These are phyloP conservation scores for Erigeron canadensis DNA, from an alignment of 129 eudicot species.

Conservation along the genomic window DNA sequence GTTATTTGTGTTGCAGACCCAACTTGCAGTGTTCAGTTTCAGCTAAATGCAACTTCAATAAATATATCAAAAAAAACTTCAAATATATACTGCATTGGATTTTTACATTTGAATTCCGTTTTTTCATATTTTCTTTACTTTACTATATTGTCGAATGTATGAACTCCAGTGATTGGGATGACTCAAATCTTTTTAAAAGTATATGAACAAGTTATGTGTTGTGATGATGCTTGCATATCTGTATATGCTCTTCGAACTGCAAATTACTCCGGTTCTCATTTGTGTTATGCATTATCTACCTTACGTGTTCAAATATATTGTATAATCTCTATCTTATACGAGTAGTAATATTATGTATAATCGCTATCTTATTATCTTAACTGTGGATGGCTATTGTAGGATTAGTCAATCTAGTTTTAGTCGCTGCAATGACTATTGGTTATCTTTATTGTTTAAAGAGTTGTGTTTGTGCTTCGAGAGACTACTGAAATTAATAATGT, in stretches of 20 bases:
- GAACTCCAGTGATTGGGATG: slow-evolving; percentile 1
- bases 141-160: not conserved
- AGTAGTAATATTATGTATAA: not conserved
- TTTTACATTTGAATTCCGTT: not conserved
- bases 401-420: not conserved
- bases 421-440: not conserved
- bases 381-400: slow-evolving; percentile 11
- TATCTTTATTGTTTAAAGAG: slow-evolving; percentile 14
- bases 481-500: slow-evolving; percentile 5
- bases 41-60: too few species aligned
- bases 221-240: not conserved
- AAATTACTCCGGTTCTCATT: not conserved
- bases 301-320: not conserved
- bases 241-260: not conserved
- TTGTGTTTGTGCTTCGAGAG: slow-evolving; percentile 1
- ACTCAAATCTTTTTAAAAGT: not conserved
- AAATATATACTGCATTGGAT: not conserved
- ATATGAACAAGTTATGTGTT: not conserved
- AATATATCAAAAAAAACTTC: not conserved
- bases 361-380: not conserved
- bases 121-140: not conserved
- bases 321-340: not conserved
- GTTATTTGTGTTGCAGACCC: too few species aligned
- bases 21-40: too few species aligned
- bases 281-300: not conserved